Conservation (phyloP, 805 yeast genomes). For the Yarrowia divulgata region DNA sequence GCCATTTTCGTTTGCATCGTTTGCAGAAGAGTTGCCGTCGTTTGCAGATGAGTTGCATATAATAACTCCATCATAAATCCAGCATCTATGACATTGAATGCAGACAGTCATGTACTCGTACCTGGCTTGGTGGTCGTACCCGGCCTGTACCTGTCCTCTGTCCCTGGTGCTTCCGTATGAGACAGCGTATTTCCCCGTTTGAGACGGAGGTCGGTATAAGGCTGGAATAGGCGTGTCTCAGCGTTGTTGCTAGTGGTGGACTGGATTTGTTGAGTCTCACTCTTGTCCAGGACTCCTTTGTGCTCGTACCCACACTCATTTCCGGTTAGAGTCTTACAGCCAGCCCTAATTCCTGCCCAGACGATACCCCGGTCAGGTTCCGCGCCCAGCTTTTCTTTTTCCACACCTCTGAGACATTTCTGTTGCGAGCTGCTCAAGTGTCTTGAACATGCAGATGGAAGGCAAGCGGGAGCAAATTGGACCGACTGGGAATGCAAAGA, state of each 20-base stretch:
- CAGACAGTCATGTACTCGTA: neutral
- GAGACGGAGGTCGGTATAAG: neutral
- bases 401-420: conserved; percentile 3
- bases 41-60: conserved; percentile 11
- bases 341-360: no score
- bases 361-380: neutral
- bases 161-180: no score
- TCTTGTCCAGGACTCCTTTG: no score
- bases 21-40: conserved; percentile 6
- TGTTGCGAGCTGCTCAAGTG: conserved; percentile 3
- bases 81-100: neutral
- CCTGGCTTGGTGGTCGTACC: no score
- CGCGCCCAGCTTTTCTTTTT: neutral
- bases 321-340: no score
- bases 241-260: no score
- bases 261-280: no score
- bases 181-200: neutral
- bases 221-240: no score
- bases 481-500: neutral
- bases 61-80: neutral
- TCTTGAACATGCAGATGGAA: neutral
- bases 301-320: no score
- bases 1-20: neutral
- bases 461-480: conserved; percentile 6
- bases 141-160: no score